Evolutionary conservation across 257 asterid genomes (phyloP).

Genomic region (Jasminum sambac): DNA sequence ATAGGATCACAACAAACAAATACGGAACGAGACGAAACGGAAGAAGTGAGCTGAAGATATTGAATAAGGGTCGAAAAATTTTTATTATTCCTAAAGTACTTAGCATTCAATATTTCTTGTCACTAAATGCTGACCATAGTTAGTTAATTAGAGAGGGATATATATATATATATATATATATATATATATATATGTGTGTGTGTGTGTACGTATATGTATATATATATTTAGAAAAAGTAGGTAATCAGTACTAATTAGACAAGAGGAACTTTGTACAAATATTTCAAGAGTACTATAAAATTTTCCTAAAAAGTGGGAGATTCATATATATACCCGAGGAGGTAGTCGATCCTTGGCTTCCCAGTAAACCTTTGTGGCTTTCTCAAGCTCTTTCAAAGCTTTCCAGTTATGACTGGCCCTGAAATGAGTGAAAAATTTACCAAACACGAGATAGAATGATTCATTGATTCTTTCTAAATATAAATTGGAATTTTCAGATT

Average conservation of each 20-base stretch:
- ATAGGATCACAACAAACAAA: not conserved
- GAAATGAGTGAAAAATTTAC: conserved; percentile 10
- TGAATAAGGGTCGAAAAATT: not conserved
- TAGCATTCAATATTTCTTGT: too few relatives aligned
- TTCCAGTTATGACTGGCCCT: conserved; percentile 97
- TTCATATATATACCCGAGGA: conserved; percentile 84
- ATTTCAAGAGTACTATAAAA: too few relatives aligned
- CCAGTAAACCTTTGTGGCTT: conserved; percentile 89
- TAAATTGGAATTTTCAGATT: not conserved
- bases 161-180: too few relatives aligned
- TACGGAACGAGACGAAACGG: not conserved
- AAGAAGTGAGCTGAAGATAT: too few relatives aligned
- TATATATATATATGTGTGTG: too few relatives aligned
- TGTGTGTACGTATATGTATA: too few relatives aligned
- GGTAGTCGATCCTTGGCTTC: conserved; percentile 85
- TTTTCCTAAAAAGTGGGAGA: not conserved
- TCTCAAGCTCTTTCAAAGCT: conserved; percentile 83
- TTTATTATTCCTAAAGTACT: too few relatives aligned
- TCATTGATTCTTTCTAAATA: not conserved
- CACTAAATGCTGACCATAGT: too few relatives aligned
- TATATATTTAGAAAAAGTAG: too few relatives aligned
- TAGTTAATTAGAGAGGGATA: too few relatives aligned
- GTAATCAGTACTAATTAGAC: too few relatives aligned
- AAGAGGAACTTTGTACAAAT: too few relatives aligned
- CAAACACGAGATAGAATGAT: not conserved